Conservation (phyloP, 345 rosid genomes). For the Brassica cretica region DNA sequence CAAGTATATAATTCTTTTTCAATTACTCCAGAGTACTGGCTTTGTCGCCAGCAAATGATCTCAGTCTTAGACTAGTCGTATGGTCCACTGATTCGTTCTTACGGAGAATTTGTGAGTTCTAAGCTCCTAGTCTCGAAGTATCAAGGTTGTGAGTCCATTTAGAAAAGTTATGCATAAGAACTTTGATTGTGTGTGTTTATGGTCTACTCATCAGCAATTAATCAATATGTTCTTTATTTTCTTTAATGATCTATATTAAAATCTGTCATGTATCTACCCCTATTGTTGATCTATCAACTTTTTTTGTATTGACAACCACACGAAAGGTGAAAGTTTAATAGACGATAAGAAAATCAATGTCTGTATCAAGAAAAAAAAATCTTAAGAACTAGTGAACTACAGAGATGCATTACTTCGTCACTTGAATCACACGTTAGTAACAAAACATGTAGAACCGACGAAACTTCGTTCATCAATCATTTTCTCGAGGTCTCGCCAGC, state of each 20-base stretch:
- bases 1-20: conserved; percentile 12
- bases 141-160: not conserved
- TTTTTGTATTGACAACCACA: not conserved
- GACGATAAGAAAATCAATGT: not conserved
- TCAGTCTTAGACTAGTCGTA: not conserved
- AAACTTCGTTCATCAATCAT: conserved; percentile 18
- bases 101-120: not conserved
- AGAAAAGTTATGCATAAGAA: not conserved
- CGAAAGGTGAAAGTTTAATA: not conserved
- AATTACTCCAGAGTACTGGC: not conserved
- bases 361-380: not conserved
- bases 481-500: conserved; percentile 3
- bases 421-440: not conserved
- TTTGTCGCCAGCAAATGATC: conserved; percentile 12
- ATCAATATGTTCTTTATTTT: not conserved
- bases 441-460: not conserved
- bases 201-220: not conserved
- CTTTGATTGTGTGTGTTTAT: not conserved
- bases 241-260: not conserved
- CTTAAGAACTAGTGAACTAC: not conserved
- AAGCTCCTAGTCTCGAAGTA: not conserved
- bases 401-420: not conserved
- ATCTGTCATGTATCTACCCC: not conserved
- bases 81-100: not conserved
- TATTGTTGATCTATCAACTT: not conserved